phyloP scores from a whole-genome alignment of 176 grass and related monocot species.

The Oropetium thomaeum region DNA sequence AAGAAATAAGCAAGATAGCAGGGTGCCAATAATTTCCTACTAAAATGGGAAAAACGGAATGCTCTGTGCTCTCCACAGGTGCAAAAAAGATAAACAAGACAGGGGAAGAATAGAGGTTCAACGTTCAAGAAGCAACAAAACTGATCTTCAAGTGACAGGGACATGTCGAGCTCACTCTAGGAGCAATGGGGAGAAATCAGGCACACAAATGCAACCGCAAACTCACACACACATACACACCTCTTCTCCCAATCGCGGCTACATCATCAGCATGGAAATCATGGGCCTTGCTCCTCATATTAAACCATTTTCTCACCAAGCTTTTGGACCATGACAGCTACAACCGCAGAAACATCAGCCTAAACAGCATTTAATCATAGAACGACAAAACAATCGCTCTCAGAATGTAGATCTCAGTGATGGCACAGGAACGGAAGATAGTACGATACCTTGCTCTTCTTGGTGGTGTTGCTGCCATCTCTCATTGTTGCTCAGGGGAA shows the following conservation, averaged over 20 bases:
- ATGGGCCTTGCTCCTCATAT: conserved; percentile 87
- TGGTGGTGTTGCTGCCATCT: conserved; percentile 60
- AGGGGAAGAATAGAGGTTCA: conserved; percentile 2
- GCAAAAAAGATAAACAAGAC: conserved; percentile 23
- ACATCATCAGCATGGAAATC: conserved; percentile 92
- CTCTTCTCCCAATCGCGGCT: conserved; percentile 37
- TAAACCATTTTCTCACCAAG: conserved; percentile 95
- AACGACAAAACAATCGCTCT: not conserved
- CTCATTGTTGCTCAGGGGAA: conserved; percentile 62
- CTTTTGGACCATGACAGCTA: conserved; percentile 93
- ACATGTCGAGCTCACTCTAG: conserved; percentile 17
- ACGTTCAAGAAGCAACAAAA: conserved; percentile 34
- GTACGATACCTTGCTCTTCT: conserved; percentile 78
- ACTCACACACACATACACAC: conserved; percentile 1
- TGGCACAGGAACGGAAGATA: conserved; percentile 14
- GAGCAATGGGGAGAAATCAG: conserved; percentile 23
- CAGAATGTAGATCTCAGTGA: not conserved
- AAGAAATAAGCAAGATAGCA: conserved; percentile 9
- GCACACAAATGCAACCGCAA: conserved; percentile 3
- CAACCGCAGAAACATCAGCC: conserved; percentile 16
- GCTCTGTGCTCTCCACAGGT: not conserved
- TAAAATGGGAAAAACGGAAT: not conserved
- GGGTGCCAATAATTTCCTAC: not conserved
- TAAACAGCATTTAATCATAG: conserved; percentile 3
- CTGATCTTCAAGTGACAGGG: conserved; percentile 23